A percentile compares a stretch with the other conserved stretches of the same genome.
Evolutionary conservation across 371 early-diverging fungal species (phyloP).

Genomic region (Apophysomyces variabilis): DNA sequence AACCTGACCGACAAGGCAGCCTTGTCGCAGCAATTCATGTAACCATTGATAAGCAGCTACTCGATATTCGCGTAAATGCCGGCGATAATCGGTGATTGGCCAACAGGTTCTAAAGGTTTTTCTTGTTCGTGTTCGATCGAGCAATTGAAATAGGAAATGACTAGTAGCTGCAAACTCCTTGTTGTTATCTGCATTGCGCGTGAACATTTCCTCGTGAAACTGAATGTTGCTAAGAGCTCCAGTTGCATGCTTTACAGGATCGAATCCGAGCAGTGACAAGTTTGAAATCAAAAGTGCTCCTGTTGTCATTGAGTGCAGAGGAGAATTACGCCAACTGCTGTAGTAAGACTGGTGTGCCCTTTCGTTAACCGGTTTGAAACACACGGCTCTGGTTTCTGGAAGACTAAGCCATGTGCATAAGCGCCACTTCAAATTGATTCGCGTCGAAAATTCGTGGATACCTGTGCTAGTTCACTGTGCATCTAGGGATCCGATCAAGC

Average conservation of each 20-base stretch:
- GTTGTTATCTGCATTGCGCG: constrained; percentile 30
- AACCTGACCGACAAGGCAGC: constrained; percentile 24
- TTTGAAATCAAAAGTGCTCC: constrained; percentile 9
- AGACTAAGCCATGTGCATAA: no score
- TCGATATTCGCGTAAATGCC: constrained; percentile 40
- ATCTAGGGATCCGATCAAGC: no score
- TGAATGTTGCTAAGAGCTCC: constrained; percentile 19
- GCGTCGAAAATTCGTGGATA: no score
- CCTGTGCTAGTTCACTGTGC: no score
- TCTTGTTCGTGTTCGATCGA: constrained; percentile 26
- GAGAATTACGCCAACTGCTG: no score
- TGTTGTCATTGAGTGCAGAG: neutral
- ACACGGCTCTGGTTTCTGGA: no score
- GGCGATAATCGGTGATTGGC: constrained; percentile 42
- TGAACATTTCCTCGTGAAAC: constrained; percentile 29
- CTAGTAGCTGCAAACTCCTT: constrained; percentile 40
- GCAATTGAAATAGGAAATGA: constrained; percentile 36
- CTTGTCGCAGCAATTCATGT: constrained; percentile 32
- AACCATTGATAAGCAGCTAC: constrained; percentile 39
- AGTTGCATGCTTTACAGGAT: constrained; percentile 14
- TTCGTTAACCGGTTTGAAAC: no score
- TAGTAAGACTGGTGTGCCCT: no score
- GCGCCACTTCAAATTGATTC: no score
- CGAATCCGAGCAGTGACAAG: constrained; percentile 27
- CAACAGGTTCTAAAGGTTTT: constrained; percentile 35